phyloP scores from a whole-genome alignment of 148 eudicot genomes.

The Rhododendron griersonianum region DNA sequence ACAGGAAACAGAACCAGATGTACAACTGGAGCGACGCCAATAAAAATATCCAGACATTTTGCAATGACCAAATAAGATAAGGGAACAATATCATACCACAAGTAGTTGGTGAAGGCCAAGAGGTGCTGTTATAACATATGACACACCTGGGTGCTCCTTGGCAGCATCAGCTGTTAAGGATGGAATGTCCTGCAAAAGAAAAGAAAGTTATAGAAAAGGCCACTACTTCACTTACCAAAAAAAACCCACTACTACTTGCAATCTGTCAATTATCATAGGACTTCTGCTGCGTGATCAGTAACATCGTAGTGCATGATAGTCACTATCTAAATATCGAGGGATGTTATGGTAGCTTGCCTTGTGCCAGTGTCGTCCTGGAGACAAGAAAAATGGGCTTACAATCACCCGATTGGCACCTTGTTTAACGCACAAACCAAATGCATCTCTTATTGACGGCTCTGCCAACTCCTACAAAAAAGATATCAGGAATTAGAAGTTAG shows the following conservation, averaged over 20 bases:
- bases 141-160: conserved; percentile 66
- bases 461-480: conserved; percentile 67
- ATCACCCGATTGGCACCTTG: conserved; percentile 83
- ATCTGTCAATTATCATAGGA: background rate
- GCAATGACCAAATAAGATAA: background rate
- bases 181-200: conserved; percentile 73
- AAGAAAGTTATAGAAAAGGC: background rate
- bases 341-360: conserved; percentile 38
- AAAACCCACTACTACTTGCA: background rate
- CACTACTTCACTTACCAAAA: background rate
- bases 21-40: background rate
- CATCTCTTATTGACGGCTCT: conserved; percentile 86
- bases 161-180: conserved; percentile 91
- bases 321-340: background rate
- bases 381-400: conserved; percentile 92
- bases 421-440: conserved; percentile 70
- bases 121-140: conserved; percentile 89
- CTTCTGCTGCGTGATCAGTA: background rate
- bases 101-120: conserved; percentile 81
- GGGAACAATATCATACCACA: conserved; percentile 50
- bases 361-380: conserved; percentile 91
- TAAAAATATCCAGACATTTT: background rate
- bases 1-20: background rate
- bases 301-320: background rate
- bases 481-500: background rate